phyloP scores from a whole-genome alignment of 2,329 filamentous ascomycete genomes.

The Arthrinium phaeospermum region DNA sequence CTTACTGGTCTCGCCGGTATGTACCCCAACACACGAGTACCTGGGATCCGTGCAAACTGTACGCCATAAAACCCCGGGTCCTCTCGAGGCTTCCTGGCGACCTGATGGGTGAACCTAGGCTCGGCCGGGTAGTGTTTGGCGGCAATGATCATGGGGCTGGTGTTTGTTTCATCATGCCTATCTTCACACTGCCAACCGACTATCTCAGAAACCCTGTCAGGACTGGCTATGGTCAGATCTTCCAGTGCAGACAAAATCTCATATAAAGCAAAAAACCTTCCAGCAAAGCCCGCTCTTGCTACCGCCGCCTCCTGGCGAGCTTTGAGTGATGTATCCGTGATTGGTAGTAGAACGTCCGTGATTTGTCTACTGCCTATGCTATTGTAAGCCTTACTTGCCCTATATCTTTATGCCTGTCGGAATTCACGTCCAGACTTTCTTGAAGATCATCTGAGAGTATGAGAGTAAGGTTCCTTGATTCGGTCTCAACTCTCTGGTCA shows the following conservation, averaged over 20 bases:
- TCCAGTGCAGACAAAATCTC: slow-evolving; percentile 15
- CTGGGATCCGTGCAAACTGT: slow-evolving; percentile 12
- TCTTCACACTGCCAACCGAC: background rate
- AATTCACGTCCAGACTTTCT: no score
- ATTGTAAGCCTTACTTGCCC: background rate
- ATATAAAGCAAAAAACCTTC: slow-evolving; percentile 18
- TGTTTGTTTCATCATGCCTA: background rate
- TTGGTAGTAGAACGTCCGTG: background rate
- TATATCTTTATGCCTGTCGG: background rate
- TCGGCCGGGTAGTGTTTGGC: background rate
- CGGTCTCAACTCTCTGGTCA: no score
- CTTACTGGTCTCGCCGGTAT: background rate
- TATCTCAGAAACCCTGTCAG: slow-evolving; percentile 1
- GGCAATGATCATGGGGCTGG: background rate
- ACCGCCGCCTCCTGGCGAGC: background rate
- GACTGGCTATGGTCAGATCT: slow-evolving; percentile 12
- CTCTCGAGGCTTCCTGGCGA: background rate
- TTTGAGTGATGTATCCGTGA: background rate
- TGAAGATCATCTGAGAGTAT: no score
- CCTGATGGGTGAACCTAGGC: slow-evolving; percentile 4
- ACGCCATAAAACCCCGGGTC: background rate
- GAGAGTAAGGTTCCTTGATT: no score
- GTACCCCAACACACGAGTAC: slow-evolving; percentile 9
- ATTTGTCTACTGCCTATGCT: background rate
- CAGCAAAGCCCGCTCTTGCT: slow-evolving; percentile 6